phyloP scores from a whole-genome alignment of 2,329 filamentous ascomycete genomes.

The Paradendryphiella salina region DNA sequence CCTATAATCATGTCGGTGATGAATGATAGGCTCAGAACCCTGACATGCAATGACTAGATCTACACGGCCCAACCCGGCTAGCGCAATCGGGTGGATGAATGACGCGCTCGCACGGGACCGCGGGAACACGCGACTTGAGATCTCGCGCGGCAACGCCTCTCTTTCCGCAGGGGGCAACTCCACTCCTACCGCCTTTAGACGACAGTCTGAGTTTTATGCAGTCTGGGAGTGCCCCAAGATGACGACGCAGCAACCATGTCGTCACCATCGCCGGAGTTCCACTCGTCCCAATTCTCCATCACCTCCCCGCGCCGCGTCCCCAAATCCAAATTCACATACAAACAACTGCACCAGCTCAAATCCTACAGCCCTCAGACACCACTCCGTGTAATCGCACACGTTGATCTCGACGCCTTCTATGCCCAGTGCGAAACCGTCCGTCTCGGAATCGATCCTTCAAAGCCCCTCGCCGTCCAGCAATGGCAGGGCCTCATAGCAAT shows the following conservation, averaged over 20 bases:
- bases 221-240: slow-evolving; percentile 11
- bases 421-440: slow-evolving; percentile 91
- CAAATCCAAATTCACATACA: slow-evolving; percentile 79
- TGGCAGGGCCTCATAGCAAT: slow-evolving; percentile 95
- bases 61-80: slow-evolving; percentile 11
- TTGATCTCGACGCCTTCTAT: slow-evolving; percentile 98
- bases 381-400: slow-evolving; percentile 83
- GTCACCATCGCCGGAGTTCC: slow-evolving; percentile 53
- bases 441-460: slow-evolving; percentile 70
- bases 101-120: slow-evolving; percentile 42
- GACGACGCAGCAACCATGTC: slow-evolving; percentile 44
- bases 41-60: not conserved
- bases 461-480: slow-evolving; percentile 90
- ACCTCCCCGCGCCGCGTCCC: slow-evolving; percentile 41
- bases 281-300: slow-evolving; percentile 52
- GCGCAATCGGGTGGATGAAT: slow-evolving; percentile 32
- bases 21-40: no score
- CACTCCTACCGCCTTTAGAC: not conserved
- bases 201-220: not conserved
- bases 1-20: no score
- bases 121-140: slow-evolving; percentile 35
- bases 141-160: slow-evolving; percentile 8
- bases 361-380: slow-evolving; percentile 72
- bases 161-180: slow-evolving; percentile 2
- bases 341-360: slow-evolving; percentile 76